Evolutionary conservation across 306 rosid genomes (phyloP).

Genomic region (Neltuma alba): DNA sequence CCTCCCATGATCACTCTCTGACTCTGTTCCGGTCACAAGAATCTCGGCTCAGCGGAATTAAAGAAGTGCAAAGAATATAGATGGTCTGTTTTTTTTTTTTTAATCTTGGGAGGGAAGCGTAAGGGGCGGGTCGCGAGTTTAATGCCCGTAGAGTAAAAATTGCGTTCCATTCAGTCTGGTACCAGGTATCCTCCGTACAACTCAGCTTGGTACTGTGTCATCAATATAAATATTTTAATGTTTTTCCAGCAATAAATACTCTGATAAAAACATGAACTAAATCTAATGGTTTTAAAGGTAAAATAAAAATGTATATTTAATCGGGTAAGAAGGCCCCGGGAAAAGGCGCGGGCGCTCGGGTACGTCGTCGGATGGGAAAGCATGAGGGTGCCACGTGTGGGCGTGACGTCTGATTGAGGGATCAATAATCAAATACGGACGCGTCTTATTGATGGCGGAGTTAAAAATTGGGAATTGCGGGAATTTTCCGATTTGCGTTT

Average conservation of each 20-base stretch:
- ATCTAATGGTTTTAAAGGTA: no score
- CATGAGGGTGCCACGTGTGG: neutral
- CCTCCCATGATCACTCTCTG: conserved; percentile 58
- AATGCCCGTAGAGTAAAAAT: no score
- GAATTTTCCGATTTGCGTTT: neutral
- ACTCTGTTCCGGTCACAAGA: neutral
- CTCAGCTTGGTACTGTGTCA: no score
- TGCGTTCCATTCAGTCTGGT: no score
- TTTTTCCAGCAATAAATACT: no score
- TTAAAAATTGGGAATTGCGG: neutral
- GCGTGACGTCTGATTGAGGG: neutral
- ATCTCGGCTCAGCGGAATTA: no score
- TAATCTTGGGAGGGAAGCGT: neutral
- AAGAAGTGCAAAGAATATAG: neutral
- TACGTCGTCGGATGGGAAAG: neutral
- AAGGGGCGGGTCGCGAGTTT: neutral
- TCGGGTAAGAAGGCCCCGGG: no score
- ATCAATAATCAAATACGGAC: no score
- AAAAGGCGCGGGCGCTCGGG: neutral
- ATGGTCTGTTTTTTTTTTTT: neutral
- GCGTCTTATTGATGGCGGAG: neutral
- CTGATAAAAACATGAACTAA: no score
- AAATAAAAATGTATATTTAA: no score
- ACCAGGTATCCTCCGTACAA: no score
- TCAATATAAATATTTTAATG: no score